Evolutionary conservation across 176 grass and related monocot species (phyloP).

Genomic region (Triticum urartu): DNA sequence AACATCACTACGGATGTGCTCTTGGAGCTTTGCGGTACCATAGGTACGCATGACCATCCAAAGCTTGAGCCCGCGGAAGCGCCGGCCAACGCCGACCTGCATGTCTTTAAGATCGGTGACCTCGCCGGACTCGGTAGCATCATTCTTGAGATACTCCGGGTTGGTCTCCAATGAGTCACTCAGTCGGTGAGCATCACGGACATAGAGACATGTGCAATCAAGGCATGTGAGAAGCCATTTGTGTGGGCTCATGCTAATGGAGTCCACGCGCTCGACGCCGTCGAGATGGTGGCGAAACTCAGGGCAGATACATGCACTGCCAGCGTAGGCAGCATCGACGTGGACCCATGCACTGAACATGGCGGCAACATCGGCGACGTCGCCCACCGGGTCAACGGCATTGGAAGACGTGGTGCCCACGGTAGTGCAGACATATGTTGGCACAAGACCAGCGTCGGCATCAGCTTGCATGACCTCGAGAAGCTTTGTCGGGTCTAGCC

Average conservation of each 20-base stretch:
- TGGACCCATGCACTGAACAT: neutral
- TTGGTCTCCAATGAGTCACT: neutral
- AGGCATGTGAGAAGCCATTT: constrained; percentile 4
- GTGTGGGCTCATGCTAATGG: constrained; percentile 10
- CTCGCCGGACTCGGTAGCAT: neutral
- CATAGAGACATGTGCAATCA: neutral
- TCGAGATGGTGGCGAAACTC: neutral
- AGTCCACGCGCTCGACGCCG: neutral
- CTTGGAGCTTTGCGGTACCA: neutral
- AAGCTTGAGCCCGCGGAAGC: neutral
- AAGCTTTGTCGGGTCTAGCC: neutral
- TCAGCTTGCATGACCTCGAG: neutral
- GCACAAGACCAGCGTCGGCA: neutral
- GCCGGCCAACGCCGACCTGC: neutral
- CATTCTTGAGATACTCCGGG: constrained; percentile 1
- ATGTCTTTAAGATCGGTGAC: constrained; percentile 11
- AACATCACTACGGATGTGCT: neutral
- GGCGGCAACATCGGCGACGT: neutral
- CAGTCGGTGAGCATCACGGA: neutral
- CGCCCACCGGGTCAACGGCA: neutral
- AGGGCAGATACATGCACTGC: neutral
- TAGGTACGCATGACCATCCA: constrained; percentile 13
- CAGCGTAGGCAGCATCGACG: neutral
- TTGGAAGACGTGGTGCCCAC: neutral
- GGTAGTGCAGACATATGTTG: neutral